Evolutionary conservation across 257 asterid species (phyloP), one percentile per base, ranked within the genome.

Genomic region (Scutellaria baicalensis): DNA sequence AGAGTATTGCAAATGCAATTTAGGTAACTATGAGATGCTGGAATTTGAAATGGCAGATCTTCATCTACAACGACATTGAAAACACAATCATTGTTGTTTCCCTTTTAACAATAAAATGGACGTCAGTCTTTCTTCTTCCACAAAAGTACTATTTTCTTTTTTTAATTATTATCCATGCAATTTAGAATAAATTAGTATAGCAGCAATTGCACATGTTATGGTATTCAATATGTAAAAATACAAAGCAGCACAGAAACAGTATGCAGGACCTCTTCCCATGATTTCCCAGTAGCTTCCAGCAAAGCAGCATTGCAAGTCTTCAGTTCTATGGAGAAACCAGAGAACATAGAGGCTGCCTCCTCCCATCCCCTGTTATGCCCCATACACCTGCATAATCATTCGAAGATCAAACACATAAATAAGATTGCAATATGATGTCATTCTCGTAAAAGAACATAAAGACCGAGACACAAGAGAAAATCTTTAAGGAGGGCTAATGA

Each of bases 361-460:
- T 93, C 98, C 98, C 97, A 88, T 66, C 96, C 97, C 82, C 73
- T 85, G 69, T 93, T 90, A 73, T 93, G 98, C 42, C 98, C 98
- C 98, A 93, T 93, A 74, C 98, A 93, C 98, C 98, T 93, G 87
- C 77, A 82, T 70, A 61, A 38, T 69, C 14, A 66, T 18, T 56
- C 6, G 47, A 74, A 57, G 50, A 64, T 66, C 59, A 61, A 73
- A 44, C 8, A 68, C 61, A 47, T 17, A 31, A 8, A 62, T 6
- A 59, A 66, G 14, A 16, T 9, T 47, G 49, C 51, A 45, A n/a
- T 61, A 43, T 36, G 11, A 36, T 8, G 33, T 31, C 48, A n/a
- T 35, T 50, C 73, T 42, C 7, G 40, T 50, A 21, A 36, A 64
- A 44, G 57, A 39, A 66, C 39, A 33, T 11, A 66, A 47, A 35